Conservation (phyloP, 2,329 filamentous ascomycete species). For the Neophaeococcomyces aloes region DNA sequence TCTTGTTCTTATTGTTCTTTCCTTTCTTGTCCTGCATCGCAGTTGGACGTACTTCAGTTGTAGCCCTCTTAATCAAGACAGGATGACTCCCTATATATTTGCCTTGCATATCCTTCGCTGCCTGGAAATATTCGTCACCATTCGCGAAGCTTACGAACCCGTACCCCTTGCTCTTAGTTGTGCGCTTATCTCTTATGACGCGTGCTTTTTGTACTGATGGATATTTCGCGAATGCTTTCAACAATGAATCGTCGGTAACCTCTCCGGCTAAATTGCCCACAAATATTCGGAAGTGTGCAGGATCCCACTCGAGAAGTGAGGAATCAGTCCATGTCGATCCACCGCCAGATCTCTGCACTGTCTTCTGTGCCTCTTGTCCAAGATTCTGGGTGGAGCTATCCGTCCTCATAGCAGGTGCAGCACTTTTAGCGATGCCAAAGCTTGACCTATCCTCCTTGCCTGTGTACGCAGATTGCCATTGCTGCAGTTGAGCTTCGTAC, state of each 20-base stretch:
- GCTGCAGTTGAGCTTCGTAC: slow-evolving; percentile 80
- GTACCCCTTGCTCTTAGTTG: slow-evolving; percentile 90
- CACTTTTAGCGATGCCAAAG: slow-evolving; percentile 13
- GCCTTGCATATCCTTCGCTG: slow-evolving; percentile 94
- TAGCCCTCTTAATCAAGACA: slow-evolving; percentile 74
- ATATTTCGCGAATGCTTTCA: slow-evolving; percentile 89
- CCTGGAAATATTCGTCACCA: slow-evolving; percentile 91
- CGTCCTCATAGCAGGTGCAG: slow-evolving; percentile 25
- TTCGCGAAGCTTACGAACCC: slow-evolving; percentile 95
- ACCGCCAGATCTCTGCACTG: slow-evolving; percentile 76
- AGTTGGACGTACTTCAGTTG: slow-evolving; percentile 76
- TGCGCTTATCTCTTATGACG: slow-evolving; percentile 89
- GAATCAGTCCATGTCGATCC: slow-evolving; percentile 89
- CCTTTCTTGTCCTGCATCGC: slow-evolving; percentile 56
- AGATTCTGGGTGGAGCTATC: slow-evolving; percentile 31
- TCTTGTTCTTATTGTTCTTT: slow-evolving; percentile 31
- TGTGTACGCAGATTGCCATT: slow-evolving; percentile 87
- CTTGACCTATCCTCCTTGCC: slow-evolving; percentile 46
- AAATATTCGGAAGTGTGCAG: slow-evolving; percentile 84
- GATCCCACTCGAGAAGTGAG: slow-evolving; percentile 88
- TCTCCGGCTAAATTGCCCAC: slow-evolving; percentile 95
- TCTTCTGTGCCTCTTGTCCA: slow-evolving; percentile 48
- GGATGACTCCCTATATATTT: slow-evolving; percentile 99
- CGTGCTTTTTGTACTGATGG: slow-evolving; percentile 81
- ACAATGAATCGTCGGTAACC: slow-evolving; percentile 87